Evolutionary conservation across 495 filamentous ascomycete species (phyloP).

Genomic region (Talaromyces liani): DNA sequence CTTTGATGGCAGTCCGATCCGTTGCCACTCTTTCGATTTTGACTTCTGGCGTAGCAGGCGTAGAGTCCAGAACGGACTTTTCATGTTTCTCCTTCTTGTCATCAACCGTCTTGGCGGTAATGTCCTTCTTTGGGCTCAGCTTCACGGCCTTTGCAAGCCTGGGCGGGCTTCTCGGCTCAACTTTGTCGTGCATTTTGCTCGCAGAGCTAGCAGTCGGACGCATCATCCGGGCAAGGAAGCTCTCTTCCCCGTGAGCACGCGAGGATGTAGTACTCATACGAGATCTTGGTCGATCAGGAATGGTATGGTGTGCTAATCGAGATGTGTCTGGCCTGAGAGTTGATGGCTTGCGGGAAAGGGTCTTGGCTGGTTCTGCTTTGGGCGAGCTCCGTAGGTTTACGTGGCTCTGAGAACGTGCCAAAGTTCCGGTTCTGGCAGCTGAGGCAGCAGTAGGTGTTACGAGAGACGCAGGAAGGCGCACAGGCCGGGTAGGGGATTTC

Average conservation of each 20-base stretch:
- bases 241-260: constrained; percentile 50
- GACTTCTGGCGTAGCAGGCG: not conserved
- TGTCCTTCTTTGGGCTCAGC: constrained; percentile 16
- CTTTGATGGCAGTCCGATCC: not conserved
- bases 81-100: not conserved
- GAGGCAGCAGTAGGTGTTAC: constrained; percentile 58
- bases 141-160: constrained; percentile 18
- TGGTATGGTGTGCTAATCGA: constrained; percentile 26
- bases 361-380: constrained; percentile 6
- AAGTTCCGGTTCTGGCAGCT: constrained; percentile 43
- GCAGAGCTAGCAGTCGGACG: constrained; percentile 74
- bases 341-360: constrained; percentile 38
- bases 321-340: constrained; percentile 19
- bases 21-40: not conserved
- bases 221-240: constrained; percentile 91
- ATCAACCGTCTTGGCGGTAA: not conserved
- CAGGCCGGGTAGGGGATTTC: constrained; percentile 58
- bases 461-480: constrained; percentile 52
- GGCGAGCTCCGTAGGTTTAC: constrained; percentile 25
- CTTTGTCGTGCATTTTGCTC: constrained; percentile 69
- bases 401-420: constrained; percentile 36
- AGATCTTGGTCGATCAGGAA: constrained; percentile 32
- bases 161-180: constrained; percentile 36
- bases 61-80: not conserved
- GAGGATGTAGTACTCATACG: constrained; percentile 32